Base-by-base conservation (phyloP, 495 filamentous ascomycete genomes). In the Trichoderma virens region DNA sequence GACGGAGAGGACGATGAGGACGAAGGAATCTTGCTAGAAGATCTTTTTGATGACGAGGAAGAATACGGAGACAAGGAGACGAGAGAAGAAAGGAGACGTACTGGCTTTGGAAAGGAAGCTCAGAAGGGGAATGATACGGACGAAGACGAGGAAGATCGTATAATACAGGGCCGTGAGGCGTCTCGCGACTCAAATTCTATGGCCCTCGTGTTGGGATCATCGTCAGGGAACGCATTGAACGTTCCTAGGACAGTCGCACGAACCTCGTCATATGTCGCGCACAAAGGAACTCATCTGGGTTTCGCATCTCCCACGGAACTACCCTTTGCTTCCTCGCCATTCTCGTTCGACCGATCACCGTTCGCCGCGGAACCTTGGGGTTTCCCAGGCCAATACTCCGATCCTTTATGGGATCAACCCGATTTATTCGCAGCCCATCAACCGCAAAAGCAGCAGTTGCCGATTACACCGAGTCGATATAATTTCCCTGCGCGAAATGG, bases 1-100 rank as follows among this genome's bases (percentile, higher is more conserved):
- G 63, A 51, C 3, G 69, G 56, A 62, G 64, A 62, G 18, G 63
- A 51, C 2, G 62, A 69, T 20, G 73, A 74, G 60, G 69, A 76
- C 38, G 70, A 74, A 54, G 63, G 65, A 23, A 68, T 71, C 61
- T 14, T 68, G 14, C 32, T 62, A 31, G 63, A 62, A 20, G 68
- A 72, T 5, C 65, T 67, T 6, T 16, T 30, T 31, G 62, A 64
- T 28, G 43, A 64, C 62, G 47, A 28, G 23, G 47, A 56, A 56
- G 23, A 56, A 28, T 56, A 27, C 47, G 6, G 14, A 11, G 47
- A 56, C 20, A 18, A 47, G 0, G 23, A 56, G 3, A 14, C 47
- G n/a, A 16, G 9, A 56, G 47, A 56, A 23, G 6, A 56, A 16
- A 8, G 13, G 31, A 20, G 18, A 27, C 30, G 20, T 23, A n/a